Base-by-base conservation (phyloP, 495 filamentous ascomycete genomes). In the Saxophila tyrrhenica region DNA sequence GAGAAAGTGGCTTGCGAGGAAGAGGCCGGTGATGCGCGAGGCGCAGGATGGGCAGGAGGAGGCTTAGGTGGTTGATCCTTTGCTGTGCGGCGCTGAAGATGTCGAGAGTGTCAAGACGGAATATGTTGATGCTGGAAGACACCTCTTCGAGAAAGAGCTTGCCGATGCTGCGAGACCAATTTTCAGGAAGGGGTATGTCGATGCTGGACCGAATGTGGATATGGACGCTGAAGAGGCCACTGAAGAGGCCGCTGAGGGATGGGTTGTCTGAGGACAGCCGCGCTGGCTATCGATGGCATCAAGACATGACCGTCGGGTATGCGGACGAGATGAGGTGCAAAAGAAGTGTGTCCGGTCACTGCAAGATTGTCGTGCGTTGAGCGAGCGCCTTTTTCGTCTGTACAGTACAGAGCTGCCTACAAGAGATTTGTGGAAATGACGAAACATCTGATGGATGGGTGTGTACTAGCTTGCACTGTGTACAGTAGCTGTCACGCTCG, bases 1-100 rank as follows among this genome's bases (percentile, higher is more conserved):
- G 70, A 79, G 86, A 59, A 44, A 21, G 41, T 44, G 41, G 41
- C 41, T 44, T 8, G 41, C 15, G 41, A 5, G 41, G 41, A 44
- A 44, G 16, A 44, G 19, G n/a, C 41, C 16, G 3, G 41, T n/a
- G 41, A 44, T 7, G 17, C 41, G 41, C 29, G 29, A 35, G 29
- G 29, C 29, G 29, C 29, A 35, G 13, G 29, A 5, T 5, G 29
- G 7, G 13, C 29, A 5, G 5, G 29, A 35, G 29, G 13, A 5
- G 29, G 13, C 29, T 13, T 35, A 35, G 29, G 29, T 7, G 29
- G 29, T 35, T 13, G 29, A 35, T 13, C 29, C 29, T 35, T 5
- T 5, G 29, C 29, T 35, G 29, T 35, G 13, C 29, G 13, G 29
- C 29, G 29, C 29, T 13, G 7, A 5, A 7, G 29, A 5, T 13